phyloP scores from a whole-genome alignment of 352 stramenopile species.

The Phytophthora constricta region DNA sequence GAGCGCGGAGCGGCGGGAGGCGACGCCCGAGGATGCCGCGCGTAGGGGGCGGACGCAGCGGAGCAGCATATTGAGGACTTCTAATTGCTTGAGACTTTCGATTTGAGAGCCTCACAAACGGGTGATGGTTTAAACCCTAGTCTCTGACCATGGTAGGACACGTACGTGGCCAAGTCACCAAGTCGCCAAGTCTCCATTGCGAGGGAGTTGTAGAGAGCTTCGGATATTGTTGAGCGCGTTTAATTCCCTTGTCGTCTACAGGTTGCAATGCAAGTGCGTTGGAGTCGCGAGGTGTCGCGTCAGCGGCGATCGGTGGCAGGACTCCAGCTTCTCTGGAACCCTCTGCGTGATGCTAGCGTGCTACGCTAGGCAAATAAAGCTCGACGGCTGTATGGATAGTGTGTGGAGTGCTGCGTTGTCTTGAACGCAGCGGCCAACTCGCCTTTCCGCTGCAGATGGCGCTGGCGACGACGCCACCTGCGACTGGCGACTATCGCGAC shows the following conservation, averaged over 20 bases:
- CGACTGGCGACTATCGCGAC: constrained; percentile 22
- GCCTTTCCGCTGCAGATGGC: constrained; percentile 22
- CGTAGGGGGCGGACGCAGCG: constrained; percentile 30
- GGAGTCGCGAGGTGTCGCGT: not conserved
- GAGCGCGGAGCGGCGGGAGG: constrained; percentile 18
- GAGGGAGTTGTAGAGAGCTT: no score
- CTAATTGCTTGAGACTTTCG: not conserved
- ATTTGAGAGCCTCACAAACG: constrained; percentile 8
- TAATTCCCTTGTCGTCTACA: not conserved
- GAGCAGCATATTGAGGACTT: constrained; percentile 32
- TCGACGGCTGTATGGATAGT: no score
- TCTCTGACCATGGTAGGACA: constrained; percentile 7
- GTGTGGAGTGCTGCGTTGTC: no score
- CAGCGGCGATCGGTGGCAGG: no score
- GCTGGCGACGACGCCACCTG: constrained; percentile 12
- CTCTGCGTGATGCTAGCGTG: constrained; percentile 11
- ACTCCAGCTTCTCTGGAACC: constrained; percentile 26
- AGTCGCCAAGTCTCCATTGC: no score
- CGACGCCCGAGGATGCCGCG: constrained; percentile 2
- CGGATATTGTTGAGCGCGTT: not conserved
- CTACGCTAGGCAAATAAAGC: not conserved
- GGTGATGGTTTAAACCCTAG: not conserved
- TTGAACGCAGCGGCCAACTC: not conserved
- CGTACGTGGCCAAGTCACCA: no score
- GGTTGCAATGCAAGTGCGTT: not conserved